A percentile compares a stretch with the other conserved stretches of the same genome.
phyloP scores from a whole-genome alignment of 371 early-diverging fungal species.

The Nematocida sp. region DNA sequence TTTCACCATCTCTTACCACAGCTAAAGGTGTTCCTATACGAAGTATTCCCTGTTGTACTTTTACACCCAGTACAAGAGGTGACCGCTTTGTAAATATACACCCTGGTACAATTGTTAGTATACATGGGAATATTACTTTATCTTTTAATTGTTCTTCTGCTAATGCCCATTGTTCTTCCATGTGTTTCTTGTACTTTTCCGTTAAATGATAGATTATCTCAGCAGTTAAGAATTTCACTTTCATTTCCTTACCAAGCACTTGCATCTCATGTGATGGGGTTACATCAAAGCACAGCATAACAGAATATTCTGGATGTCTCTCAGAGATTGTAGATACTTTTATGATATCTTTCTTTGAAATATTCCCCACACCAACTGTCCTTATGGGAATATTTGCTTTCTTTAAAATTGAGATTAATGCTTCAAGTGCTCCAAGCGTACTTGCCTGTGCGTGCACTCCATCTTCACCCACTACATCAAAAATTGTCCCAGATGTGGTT shows the following conservation, averaged over 20 bases:
- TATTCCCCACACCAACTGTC: conserved; percentile 92
- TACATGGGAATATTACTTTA: conserved; percentile 89
- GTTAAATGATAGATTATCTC: conserved; percentile 99
- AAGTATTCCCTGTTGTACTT: conserved; percentile 86
- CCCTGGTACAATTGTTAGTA: conserved; percentile 84
- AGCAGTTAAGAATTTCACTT: conserved; percentile 87
- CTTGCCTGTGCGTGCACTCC: conserved; percentile 98
- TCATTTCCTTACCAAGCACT: conserved; percentile 83
- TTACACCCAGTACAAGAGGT: conserved; percentile 94
- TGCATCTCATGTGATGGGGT: conserved; percentile 90
- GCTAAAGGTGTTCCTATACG: conserved; percentile 88
- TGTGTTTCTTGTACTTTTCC: conserved; percentile 84
- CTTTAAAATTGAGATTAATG: conserved; percentile 88
- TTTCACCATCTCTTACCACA: conserved; percentile 76
- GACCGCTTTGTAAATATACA: conserved; percentile 90
- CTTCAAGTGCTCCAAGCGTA: conserved; percentile 97
- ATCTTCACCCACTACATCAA: conserved; percentile 57
- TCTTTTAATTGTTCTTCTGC: conserved; percentile 82
- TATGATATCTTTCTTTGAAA: conserved; percentile 93
- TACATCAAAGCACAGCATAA: conserved; percentile 96
- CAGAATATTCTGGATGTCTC: conserved; percentile 79
- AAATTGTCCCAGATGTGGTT: conserved; percentile 35
- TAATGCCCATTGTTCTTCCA: conserved; percentile 75
- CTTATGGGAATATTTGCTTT: conserved; percentile 88
- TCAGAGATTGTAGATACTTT: conserved; percentile 87